These are phyloP conservation scores for Melaleuca alternifolia DNA, from an alignment of 345 rosid genomes.

Conservation along the genomic window DNA sequence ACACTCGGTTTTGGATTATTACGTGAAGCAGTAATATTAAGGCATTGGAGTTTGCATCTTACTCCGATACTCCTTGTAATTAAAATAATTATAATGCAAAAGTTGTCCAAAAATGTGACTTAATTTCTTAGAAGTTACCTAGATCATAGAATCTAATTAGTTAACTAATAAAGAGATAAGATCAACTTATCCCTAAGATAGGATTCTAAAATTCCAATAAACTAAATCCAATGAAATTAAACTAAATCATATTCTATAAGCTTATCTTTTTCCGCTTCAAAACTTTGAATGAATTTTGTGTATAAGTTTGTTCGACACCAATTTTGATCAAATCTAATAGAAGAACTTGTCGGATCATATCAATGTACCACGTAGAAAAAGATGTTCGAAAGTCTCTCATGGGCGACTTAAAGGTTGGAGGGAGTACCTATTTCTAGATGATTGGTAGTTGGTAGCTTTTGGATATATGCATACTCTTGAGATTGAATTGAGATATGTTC, in stretches of 20 bases:
- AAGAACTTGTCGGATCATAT: background rate
- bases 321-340: background rate
- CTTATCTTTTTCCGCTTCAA: too few species aligned
- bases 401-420: background rate
- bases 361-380: background rate
- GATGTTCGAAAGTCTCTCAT: background rate
- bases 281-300: background rate
- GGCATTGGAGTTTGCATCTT: too few species aligned
- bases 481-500: background rate
- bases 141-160: background rate
- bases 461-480: background rate
- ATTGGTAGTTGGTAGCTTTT: background rate
- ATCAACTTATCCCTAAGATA: too few species aligned
- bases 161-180: background rate
- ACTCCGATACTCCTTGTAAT: background rate
- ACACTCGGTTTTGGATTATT: too few species aligned
- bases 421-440: background rate
- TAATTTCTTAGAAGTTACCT: background rate
- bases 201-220: background rate
- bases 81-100: background rate
- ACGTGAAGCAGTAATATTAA: too few species aligned
- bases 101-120: background rate
- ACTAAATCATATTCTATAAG: background rate
- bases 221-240: background rate
- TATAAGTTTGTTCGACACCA: background rate